Evolutionary conservation across 2,329 filamentous ascomycete species (phyloP), one percentile per base, ranked within the genome.

Genomic region (Trichoderma atroviride): DNA sequence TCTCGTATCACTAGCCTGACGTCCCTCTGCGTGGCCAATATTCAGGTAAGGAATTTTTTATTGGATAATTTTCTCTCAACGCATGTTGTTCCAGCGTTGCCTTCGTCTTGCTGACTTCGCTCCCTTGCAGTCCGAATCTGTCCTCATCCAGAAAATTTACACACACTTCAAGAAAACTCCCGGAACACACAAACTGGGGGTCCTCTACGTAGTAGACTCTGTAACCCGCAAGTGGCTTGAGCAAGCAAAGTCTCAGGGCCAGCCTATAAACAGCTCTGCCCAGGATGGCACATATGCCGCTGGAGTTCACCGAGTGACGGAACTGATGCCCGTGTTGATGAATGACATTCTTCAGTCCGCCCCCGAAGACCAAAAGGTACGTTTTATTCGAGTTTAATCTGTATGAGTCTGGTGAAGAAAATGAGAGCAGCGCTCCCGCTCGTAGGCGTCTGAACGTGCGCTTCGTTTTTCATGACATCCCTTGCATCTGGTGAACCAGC

Each of bases 181-280:
- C 71, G 89, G 89, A 79, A 97, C 94, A 80, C 95, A 99, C 88
- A 99, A 99, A 84, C 88, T 99, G 81, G 96, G 96, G 83, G 94
- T 97, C 79, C 91, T 99, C 84, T 99, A 99, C 90, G 94, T 98
- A 84, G 93, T 99, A 94, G 96, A 99, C 87, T 97, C 95, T 86
- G 94, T 99, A 88, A 95, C 94, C 81, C 93, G 96, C 83, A 95
- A 96, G 85, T 99, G 96, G 95, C 90, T 97, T 85, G 95, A 98
- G 81, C 92, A 94, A 83, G 95, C 96, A 78, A 96, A 94, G 83
- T 88, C 90, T 78, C 88, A 92, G 74, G 92, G 92, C 77, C 94
- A 98, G 79, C 83, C 91, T 78, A 88, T 94, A 81, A 92, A 92
- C 83, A 90, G 88, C 81, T 87, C 89, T 81, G 93, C 94, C 74